A percentile compares a stretch with the other conserved stretches of the same genome.
Evolutionary conservation across 192 early-diverging fungal species (phyloP).

Genomic region (Entophlyctis luteolus): DNA sequence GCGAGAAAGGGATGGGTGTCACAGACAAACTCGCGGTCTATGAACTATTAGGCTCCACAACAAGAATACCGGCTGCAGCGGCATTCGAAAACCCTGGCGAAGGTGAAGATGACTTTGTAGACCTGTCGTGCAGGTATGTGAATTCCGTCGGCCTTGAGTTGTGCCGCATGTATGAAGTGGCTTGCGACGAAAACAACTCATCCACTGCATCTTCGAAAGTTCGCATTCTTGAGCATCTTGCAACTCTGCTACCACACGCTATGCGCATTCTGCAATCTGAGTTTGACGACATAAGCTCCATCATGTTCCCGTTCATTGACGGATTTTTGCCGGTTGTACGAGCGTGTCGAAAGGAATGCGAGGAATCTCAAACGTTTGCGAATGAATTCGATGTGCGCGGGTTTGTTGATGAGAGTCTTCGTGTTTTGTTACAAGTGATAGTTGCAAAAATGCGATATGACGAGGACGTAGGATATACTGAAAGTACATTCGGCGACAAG

Average conservation of each 20-base stretch:
- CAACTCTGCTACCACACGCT: conserved; percentile 67
- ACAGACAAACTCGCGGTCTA: conserved; percentile 84
- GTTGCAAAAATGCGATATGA: conserved; percentile 88
- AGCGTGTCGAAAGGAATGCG: conserved; percentile 36
- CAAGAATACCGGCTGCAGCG: not conserved
- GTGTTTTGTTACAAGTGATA: conserved; percentile 58
- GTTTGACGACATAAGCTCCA: conserved; percentile 74
- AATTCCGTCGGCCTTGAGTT: conserved; percentile 74
- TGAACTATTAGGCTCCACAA: conserved; percentile 63
- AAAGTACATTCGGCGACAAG: not conserved
- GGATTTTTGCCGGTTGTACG: conserved; percentile 67
- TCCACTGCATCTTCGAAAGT: conserved; percentile 53
- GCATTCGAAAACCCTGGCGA: not conserved
- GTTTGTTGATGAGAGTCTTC: conserved; percentile 27
- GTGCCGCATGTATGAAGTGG: conserved; percentile 59
- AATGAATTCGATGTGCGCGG: no score
- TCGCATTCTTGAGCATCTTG: not conserved
- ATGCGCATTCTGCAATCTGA: conserved; percentile 77
- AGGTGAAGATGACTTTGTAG: conserved; percentile 54
- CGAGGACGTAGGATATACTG: conserved; percentile 67
- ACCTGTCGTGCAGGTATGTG: conserved; percentile 65
- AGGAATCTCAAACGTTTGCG: not conserved
- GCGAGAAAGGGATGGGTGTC: conserved; percentile 89
- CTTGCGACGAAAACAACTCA: conserved; percentile 8
- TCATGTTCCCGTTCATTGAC: conserved; percentile 74